These are phyloP conservation scores for Mycena latifolia DNA, from an alignment of 768 basidiomycete genomes.

Conservation along the genomic window DNA sequence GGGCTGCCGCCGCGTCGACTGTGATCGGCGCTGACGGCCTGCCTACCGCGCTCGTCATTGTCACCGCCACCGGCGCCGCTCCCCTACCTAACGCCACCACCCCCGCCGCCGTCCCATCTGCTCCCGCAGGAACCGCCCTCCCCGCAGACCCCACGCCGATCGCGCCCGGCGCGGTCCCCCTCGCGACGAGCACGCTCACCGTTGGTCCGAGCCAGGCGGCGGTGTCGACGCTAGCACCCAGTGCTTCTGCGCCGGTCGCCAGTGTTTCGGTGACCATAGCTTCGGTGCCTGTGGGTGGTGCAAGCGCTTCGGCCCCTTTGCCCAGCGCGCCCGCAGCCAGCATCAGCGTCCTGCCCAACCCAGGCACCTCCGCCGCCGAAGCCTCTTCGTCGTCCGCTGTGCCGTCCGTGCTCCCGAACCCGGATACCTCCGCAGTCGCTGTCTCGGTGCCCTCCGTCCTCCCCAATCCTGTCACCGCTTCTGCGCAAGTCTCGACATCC, in stretches of 20 bases:
- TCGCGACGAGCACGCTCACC: conserved; percentile 24
- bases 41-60: conserved; percentile 51
- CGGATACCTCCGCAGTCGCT: too few relatives aligned
- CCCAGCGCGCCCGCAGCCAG: too few relatives aligned
- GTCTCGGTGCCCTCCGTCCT: too few relatives aligned
- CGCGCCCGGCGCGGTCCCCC: conserved; percentile 1
- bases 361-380: too few relatives aligned
- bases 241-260: too few relatives aligned
- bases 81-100: conserved; percentile 13
- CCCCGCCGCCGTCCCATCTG: conserved; percentile 30
- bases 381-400: too few relatives aligned
- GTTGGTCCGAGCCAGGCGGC: conserved; percentile 11
- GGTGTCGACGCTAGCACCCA: too few relatives aligned
- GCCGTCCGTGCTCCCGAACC: conserved; percentile 1
- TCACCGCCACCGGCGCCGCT: conserved; percentile 44
- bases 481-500: not conserved
- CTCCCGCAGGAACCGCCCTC: conserved; percentile 2
- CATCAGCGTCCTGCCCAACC: too few relatives aligned
- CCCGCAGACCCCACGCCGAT: conserved; percentile 32
- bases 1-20: conserved; percentile 31
- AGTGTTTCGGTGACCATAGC: too few relatives aligned
- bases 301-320: too few relatives aligned
- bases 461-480: too few relatives aligned
- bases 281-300: too few relatives aligned
- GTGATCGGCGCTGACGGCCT: conserved; percentile 48